phyloP scores from a whole-genome alignment of 108 stramenopile genomes.

The Thalassiosira profunda region DNA sequence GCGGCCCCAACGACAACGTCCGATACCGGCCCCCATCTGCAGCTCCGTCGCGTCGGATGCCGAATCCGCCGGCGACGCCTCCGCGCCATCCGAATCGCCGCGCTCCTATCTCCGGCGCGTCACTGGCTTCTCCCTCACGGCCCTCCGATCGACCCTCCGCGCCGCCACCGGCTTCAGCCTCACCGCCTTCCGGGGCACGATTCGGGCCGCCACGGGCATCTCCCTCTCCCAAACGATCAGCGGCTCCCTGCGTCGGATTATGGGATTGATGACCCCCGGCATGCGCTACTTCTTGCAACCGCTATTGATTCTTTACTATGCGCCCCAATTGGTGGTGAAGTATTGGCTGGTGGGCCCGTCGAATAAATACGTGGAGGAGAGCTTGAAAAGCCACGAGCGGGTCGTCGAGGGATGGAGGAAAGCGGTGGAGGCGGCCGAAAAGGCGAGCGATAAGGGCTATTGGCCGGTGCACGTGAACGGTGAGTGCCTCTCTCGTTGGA shows the following conservation, averaged over 20 bases:
- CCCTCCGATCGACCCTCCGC: slow-evolving; percentile 44
- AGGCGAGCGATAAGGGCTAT: slow-evolving; percentile 48
- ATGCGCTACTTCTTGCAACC: slow-evolving; percentile 79
- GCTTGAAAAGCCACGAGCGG: slow-evolving; percentile 46
- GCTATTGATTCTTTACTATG: slow-evolving; percentile 70
- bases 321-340: slow-evolving; percentile 39
- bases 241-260: neutral
- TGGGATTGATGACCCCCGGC: slow-evolving; percentile 21
- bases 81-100: neutral
- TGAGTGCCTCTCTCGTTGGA: slow-evolving; percentile 7
- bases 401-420: slow-evolving; percentile 61
- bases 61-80: neutral
- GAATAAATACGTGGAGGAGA: slow-evolving; percentile 35
- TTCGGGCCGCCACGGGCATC: slow-evolving; percentile 64
- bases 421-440: slow-evolving; percentile 59
- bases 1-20: neutral
- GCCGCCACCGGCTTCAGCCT: slow-evolving; percentile 67
- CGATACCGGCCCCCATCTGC: neutral
- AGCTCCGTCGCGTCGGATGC: neutral
- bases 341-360: slow-evolving; percentile 34
- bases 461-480: slow-evolving; percentile 62
- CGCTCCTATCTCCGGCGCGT: neutral
- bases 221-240: slow-evolving; percentile 48
- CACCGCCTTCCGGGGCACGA: slow-evolving; percentile 63
- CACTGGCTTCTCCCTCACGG: neutral